Conservation (phyloP, 192 early-diverging fungal species). For the Entomortierella parvispora region DNA sequence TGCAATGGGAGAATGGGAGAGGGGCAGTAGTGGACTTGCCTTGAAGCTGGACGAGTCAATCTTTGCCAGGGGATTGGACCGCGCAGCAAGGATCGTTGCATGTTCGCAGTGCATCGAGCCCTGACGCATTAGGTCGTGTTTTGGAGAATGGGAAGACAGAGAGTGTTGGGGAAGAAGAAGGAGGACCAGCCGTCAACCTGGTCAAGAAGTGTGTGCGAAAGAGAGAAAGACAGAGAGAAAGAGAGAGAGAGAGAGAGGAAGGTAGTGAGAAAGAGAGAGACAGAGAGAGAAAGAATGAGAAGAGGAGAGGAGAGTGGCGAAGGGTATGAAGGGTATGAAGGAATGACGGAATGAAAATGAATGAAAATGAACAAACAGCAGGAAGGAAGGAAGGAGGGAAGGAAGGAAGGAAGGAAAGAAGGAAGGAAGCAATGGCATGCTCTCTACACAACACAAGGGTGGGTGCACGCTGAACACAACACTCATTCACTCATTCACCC, state of each 20-base stretch:
- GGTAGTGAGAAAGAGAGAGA: background rate
- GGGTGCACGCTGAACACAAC: background rate
- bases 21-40: conserved; percentile 12
- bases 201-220: background rate
- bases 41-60: conserved; percentile 47
- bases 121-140: background rate
- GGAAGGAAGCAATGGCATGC: background rate
- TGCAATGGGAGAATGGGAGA: background rate
- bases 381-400: too few relatives aligned
- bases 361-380: too few relatives aligned
- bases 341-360: too few relatives aligned
- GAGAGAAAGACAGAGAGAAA: too few relatives aligned
- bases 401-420: background rate
- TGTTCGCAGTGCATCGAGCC: conserved; percentile 25
- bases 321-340: too few relatives aligned
- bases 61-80: conserved; percentile 41
- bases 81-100: conserved; percentile 31
- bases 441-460: background rate
- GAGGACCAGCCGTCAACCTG: background rate
- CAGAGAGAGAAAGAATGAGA: background rate
- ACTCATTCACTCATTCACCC: background rate
- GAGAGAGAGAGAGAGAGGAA: background rate
- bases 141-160: background rate
- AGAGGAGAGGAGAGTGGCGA: background rate
- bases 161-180: background rate